phyloP scores from a whole-genome alignment of 305 asterid species.

The Fraxinus dipetala region DNA sequence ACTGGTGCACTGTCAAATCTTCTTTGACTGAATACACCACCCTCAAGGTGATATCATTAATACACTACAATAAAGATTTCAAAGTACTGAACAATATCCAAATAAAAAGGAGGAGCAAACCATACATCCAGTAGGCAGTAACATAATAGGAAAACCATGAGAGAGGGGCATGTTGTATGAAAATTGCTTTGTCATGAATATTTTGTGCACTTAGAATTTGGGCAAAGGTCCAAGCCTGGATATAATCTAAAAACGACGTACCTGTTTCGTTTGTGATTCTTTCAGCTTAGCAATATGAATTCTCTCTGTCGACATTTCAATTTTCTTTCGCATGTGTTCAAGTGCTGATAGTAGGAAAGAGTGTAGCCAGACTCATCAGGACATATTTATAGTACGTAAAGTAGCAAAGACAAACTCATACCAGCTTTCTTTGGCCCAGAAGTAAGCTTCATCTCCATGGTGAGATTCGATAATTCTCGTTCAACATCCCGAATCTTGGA shows the following conservation, averaged over 20 bases:
- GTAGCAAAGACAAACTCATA: constrained; percentile 28
- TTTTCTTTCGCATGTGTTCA: constrained; percentile 91
- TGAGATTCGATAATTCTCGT: constrained; percentile 71
- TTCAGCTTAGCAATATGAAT: constrained; percentile 63
- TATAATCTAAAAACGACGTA: constrained; percentile 21
- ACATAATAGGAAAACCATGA: constrained; percentile 2
- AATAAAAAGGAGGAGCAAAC: constrained; percentile 9
- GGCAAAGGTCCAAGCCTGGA: constrained; percentile 11
- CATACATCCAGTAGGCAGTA: neutral
- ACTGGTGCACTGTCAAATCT: neutral
- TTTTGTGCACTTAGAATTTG: constrained; percentile 3
- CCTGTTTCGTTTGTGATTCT: constrained; percentile 83
- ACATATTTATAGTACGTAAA: constrained; percentile 15
- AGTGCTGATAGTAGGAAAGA: constrained; percentile 52
- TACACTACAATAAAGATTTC: neutral
- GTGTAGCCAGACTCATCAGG: constrained; percentile 11
- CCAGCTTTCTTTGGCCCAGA: constrained; percentile 98
- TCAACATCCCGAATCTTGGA: constrained; percentile 96
- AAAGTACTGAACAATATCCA: constrained; percentile 8
- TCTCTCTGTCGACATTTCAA: constrained; percentile 79
- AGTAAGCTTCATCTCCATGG: constrained; percentile 93
- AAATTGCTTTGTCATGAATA: neutral
- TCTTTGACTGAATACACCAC: constrained; percentile 1
- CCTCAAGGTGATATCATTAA: constrained; percentile 5
- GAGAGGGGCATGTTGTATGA: neutral